These are phyloP conservation scores for Gastrolobium villosum DNA, from an alignment of 306 rosid species.

Conservation along the genomic window DNA sequence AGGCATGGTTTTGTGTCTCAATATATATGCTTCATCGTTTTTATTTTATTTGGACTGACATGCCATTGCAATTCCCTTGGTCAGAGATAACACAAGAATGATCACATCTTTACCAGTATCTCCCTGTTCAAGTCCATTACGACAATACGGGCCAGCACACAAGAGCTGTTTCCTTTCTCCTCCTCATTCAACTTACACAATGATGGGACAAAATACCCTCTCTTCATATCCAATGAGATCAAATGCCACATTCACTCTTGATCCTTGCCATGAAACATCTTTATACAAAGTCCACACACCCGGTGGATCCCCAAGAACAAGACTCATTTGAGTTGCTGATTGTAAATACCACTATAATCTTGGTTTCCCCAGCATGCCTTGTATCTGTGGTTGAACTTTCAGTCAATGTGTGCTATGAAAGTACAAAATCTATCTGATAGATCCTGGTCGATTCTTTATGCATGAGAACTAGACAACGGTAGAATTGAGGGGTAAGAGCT, in stretches of 20 bases:
- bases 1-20: constrained; percentile 2
- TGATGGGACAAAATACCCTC: constrained; percentile 65
- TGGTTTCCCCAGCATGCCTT: constrained; percentile 53
- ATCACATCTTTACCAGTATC: constrained; percentile 92
- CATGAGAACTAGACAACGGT: constrained; percentile 27
- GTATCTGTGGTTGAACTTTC: constrained; percentile 43
- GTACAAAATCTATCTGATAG: constrained; percentile 37
- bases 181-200: constrained; percentile 69
- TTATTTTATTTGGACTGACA: not conserved
- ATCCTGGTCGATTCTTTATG: constrained; percentile 34
- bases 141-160: constrained; percentile 69
- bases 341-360: constrained; percentile 60
- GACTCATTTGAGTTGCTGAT: constrained; percentile 63
- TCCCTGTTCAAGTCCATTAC: constrained; percentile 89
- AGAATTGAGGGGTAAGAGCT: constrained; percentile 37
- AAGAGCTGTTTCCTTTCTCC: constrained; percentile 80
- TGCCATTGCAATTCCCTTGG: constrained; percentile 31
- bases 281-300: constrained; percentile 67
- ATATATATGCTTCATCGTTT: constrained; percentile 12
- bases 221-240: constrained; percentile 67
- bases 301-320: constrained; percentile 80
- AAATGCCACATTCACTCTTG: constrained; percentile 59
- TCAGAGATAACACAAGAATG: constrained; percentile 73
- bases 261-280: constrained; percentile 67
- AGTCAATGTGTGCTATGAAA: constrained; percentile 32